Evolutionary conservation across 140 eudicot species (phyloP), one percentile per base, ranked within the genome.

Genomic region (Flaveria floridana): DNA sequence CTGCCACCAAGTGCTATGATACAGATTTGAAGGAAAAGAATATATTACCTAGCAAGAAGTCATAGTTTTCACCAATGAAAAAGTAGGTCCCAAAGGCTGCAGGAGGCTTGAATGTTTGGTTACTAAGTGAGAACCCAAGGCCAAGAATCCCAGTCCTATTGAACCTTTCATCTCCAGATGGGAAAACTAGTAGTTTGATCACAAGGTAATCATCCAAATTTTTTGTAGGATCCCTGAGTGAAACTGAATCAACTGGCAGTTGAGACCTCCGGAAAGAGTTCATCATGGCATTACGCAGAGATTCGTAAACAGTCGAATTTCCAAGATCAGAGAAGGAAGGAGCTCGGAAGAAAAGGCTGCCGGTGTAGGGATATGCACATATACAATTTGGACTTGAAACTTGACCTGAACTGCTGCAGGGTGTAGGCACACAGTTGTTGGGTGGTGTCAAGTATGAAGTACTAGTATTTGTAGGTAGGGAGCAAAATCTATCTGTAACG

Each of bases 341-440:
- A 68, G 96, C 89, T 73, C 89, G 71, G 75, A 94, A 91, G 62
- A 58, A 57, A 46, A 94, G 78, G 51, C 11, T 81, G 28, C 97
- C 99, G 0, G 84, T 76, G 78, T 94, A 94, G 48, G 99, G 99
- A 86, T 78, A 75, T 42, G 90, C 85, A 78, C 99, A 94, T 80
- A 19, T 21, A 82, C 99, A 94, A 14, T 78, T 87, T 26, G 96
- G 95, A 76, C 99, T 94, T 16, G 88, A 68, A 73, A 72, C 56
- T 88, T 84, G 84, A 74, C 68, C 76, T 19, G 85, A 72, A 28
- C n/a, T 25, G n/a, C 64, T 59, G 76, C 99, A 94, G 8, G 76
- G 11, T 41, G 80, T 14, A 48, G 90, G 84, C 15, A 8, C 9
- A 78, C 99, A 90, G 61, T 85, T 91, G 48, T 76, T 74, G 25